A percentile compares a stretch with the other conserved stretches of the same genome.
These are phyloP conservation scores for Calonectria fujianensis DNA, from an alignment of 2,329 filamentous ascomycete species.

Conservation along the genomic window DNA sequence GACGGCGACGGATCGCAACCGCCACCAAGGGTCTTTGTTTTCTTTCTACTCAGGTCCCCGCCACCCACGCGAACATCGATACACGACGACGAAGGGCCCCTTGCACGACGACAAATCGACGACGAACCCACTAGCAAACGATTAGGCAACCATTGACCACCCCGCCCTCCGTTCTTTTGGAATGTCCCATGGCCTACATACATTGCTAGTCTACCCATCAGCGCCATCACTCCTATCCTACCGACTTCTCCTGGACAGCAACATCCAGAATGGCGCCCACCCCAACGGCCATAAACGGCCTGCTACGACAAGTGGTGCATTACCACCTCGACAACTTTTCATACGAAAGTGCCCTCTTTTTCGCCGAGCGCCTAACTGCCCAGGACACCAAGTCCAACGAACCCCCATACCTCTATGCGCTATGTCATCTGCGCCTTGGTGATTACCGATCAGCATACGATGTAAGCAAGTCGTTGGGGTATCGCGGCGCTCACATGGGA, in stretches of 20 bases:
- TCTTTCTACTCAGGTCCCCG: constrained; percentile 51
- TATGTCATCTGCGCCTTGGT: constrained; percentile 89
- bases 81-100: constrained; percentile 46
- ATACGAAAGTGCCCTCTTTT: constrained; percentile 93
- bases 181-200: constrained; percentile 55
- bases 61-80: constrained; percentile 52
- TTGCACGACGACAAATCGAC: constrained; percentile 35
- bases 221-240: constrained; percentile 42
- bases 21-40: constrained; percentile 53
- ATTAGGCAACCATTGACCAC: constrained; percentile 33
- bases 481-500: constrained; percentile 84
- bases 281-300: constrained; percentile 68
- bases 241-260: constrained; percentile 48
- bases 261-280: constrained; percentile 71
- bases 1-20: constrained; percentile 45
- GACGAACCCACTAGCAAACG: constrained; percentile 25
- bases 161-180: constrained; percentile 27
- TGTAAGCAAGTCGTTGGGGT: constrained; percentile 81
- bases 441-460: constrained; percentile 92
- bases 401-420: constrained; percentile 86
- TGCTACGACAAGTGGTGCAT: constrained; percentile 76
- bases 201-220: constrained; percentile 49
- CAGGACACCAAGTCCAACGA: constrained; percentile 89
- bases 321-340: constrained; percentile 92
- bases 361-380: constrained; percentile 89